Percentiles rank a stretch among this genome's conserved stretches.
Evolutionary conservation across 352 stramenopile genomes (phyloP).

Genomic region (Globisporangium cystogenes): DNA sequence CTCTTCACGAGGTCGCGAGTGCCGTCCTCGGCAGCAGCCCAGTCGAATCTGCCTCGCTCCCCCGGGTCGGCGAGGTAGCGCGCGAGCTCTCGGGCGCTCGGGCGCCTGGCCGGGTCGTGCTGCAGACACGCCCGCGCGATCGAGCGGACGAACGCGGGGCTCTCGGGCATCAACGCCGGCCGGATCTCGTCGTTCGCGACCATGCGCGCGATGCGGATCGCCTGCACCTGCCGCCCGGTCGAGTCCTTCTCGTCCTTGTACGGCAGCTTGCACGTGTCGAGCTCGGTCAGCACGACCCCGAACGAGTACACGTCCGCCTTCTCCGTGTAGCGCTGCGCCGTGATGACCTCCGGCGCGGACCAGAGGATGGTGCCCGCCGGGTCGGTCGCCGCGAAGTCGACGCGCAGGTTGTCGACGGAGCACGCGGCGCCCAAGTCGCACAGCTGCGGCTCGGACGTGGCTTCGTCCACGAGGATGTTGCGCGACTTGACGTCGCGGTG

Average conservation of each 20-base stretch:
- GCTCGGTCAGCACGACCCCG: constrained; percentile 38
- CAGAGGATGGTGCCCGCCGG: constrained; percentile 29
- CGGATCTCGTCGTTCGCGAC: constrained; percentile 8
- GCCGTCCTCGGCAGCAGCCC: too few species aligned
- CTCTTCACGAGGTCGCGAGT: not conserved
- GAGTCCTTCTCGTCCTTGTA: constrained; percentile 17
- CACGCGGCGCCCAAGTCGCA: constrained; percentile 42
- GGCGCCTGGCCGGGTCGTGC: constrained; percentile 6
- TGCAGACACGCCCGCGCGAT: constrained; percentile 9
- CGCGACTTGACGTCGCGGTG: constrained; percentile 91
- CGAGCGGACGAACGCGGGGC: constrained; percentile 5
- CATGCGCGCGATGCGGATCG: constrained; percentile 11
- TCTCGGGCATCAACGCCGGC: constrained; percentile 1
- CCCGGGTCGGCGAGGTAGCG: constrained; percentile 7
- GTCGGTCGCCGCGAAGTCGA: constrained; percentile 18
- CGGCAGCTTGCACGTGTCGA: constrained; percentile 42
- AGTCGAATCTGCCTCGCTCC: constrained; percentile 5
- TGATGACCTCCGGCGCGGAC: constrained; percentile 47
- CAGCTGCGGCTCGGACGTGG: constrained; percentile 33
- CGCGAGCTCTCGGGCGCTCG: constrained; percentile 5
- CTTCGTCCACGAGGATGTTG: constrained; percentile 82
- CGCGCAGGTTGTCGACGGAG: constrained; percentile 12
- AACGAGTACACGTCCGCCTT: constrained; percentile 58
- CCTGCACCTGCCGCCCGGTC: constrained; percentile 7
- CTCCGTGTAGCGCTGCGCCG: constrained; percentile 22